phyloP scores from a whole-genome alignment of 1,284 basidiomycete species.

The Sanguinoderma infundibulare region DNA sequence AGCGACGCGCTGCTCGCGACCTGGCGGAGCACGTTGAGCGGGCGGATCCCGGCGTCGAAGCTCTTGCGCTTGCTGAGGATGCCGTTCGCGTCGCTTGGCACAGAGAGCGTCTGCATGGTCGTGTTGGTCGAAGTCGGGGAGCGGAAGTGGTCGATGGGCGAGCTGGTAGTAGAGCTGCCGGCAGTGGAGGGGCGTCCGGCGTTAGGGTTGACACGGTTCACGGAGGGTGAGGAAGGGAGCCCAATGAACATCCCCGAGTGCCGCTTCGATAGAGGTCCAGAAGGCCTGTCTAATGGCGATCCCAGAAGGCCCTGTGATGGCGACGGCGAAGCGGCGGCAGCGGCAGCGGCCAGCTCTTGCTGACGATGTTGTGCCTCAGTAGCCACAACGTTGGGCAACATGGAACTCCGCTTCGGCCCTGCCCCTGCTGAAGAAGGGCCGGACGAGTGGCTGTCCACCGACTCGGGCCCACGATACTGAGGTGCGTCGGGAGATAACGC shows the following conservation, averaged over 20 bases:
- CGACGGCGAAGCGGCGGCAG: constrained; percentile 12
- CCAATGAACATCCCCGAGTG: constrained; percentile 27
- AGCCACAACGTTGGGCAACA: constrained; percentile 14
- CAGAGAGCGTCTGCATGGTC: constrained; percentile 28
- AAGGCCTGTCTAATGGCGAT: constrained; percentile 22
- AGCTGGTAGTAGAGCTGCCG: constrained; percentile 18
- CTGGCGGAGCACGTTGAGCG: constrained; percentile 47
- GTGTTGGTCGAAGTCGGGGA: constrained; percentile 21
- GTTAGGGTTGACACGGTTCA: constrained; percentile 17
- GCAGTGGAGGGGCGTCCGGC: constrained; percentile 23
- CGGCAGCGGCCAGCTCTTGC: constrained; percentile 21
- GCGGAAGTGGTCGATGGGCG: constrained; percentile 27
- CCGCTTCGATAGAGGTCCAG: constrained; percentile 22
- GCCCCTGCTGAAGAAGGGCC: constrained; percentile 17
- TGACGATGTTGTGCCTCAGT: constrained; percentile 20
- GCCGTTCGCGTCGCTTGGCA: constrained; percentile 28
- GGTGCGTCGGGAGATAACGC: constrained; percentile 21
- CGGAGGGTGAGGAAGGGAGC: constrained; percentile 24
- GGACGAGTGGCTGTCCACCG: constrained; percentile 21
- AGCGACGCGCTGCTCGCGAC: constrained; percentile 28
- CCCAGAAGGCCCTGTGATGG: constrained; percentile 19
- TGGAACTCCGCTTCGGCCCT: constrained; percentile 13
- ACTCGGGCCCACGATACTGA: constrained; percentile 15
- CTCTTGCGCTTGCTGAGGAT: constrained; percentile 52
- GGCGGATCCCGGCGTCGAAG: constrained; percentile 62